Conservation (phyloP, 352 stramenopile species). For the Thraustochytrium sp. region DNA sequence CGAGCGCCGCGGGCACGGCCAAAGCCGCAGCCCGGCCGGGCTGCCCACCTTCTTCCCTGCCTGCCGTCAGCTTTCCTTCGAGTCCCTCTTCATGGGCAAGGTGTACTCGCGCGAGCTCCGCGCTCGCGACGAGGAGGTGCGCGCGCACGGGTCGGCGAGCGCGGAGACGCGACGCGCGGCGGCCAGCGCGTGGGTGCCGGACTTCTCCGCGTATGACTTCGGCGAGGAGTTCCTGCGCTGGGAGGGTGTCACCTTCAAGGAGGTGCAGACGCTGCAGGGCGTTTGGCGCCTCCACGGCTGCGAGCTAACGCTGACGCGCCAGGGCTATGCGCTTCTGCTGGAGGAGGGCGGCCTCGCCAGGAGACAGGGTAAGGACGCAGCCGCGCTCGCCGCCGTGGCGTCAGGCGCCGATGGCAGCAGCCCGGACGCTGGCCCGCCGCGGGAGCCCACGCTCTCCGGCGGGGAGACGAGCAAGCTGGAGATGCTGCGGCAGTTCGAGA, state of each 20-base stretch:
- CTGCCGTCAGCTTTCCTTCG: too few relatives aligned
- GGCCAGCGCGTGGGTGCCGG: slow-evolving; percentile 27
- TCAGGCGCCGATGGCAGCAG: background rate
- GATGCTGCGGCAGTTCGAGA: background rate
- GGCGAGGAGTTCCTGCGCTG: background rate
- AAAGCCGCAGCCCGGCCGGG: too few relatives aligned
- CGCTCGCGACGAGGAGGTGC: background rate
- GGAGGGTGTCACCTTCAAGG: slow-evolving; percentile 30
- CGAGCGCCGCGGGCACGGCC: too few relatives aligned
- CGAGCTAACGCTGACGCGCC: background rate
- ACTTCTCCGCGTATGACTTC: slow-evolving; percentile 30
- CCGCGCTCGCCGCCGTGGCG: background rate
- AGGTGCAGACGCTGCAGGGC: slow-evolving; percentile 11
- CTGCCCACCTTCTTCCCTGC: too few relatives aligned
- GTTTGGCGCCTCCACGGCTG: background rate
- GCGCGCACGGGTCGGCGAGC: background rate
- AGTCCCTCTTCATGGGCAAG: slow-evolving; percentile 42
- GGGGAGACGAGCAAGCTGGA: background rate
- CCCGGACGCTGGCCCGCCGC: background rate
- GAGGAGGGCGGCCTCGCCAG: background rate
- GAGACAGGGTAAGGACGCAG: background rate
- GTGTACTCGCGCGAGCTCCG: slow-evolving; percentile 30
- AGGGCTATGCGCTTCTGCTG: background rate
- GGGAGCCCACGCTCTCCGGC: background rate
- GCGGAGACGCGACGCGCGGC: background rate